phyloP scores from a whole-genome alignment of 306 rosid genomes.

The Luffa acutangula region DNA sequence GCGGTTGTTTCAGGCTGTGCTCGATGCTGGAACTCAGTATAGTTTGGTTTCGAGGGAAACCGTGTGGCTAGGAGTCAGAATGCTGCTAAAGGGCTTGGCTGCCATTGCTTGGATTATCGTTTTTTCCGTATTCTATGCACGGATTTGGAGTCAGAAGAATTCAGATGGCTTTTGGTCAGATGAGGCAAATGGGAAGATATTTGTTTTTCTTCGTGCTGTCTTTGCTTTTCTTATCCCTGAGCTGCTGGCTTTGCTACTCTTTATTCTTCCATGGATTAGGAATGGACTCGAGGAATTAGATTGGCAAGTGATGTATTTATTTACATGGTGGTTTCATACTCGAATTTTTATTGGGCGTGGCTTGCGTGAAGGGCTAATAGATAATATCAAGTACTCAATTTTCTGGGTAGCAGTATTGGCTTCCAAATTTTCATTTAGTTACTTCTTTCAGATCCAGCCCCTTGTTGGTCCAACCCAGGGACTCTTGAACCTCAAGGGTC shows the following conservation, averaged over 20 bases:
- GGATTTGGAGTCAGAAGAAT: slow-evolving; percentile 70
- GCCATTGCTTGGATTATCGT: slow-evolving; percentile 65
- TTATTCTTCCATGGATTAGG: slow-evolving; percentile 63
- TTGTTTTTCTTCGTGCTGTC: slow-evolving; percentile 46
- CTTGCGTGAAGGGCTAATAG: slow-evolving; percentile 66
- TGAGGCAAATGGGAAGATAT: slow-evolving; percentile 49
- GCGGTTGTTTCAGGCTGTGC: slow-evolving; percentile 70
- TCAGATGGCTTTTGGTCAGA: slow-evolving; percentile 43
- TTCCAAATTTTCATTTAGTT: slow-evolving; percentile 75
- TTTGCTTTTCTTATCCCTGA: slow-evolving; percentile 61
- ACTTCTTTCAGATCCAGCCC: slow-evolving; percentile 81
- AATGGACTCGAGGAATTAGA: slow-evolving; percentile 54
- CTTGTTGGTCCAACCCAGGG: slow-evolving; percentile 65
- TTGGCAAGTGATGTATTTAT: slow-evolving; percentile 47
- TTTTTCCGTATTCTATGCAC: slow-evolving; percentile 55
- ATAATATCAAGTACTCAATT: slow-evolving; percentile 54
- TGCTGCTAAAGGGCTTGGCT: slow-evolving; percentile 59
- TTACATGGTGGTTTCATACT: slow-evolving; percentile 89
- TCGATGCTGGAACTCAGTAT: slow-evolving; percentile 92
- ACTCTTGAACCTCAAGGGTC: slow-evolving; percentile 29
- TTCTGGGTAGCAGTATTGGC: slow-evolving; percentile 68
- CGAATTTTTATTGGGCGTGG: slow-evolving; percentile 86
- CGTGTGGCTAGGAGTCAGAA: slow-evolving; percentile 61
- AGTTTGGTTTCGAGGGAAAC: slow-evolving; percentile 84
- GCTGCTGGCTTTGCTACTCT: slow-evolving; percentile 50